Base-by-base conservation (phyloP, 345 rosid genomes). In the Ricinus communis region DNA sequence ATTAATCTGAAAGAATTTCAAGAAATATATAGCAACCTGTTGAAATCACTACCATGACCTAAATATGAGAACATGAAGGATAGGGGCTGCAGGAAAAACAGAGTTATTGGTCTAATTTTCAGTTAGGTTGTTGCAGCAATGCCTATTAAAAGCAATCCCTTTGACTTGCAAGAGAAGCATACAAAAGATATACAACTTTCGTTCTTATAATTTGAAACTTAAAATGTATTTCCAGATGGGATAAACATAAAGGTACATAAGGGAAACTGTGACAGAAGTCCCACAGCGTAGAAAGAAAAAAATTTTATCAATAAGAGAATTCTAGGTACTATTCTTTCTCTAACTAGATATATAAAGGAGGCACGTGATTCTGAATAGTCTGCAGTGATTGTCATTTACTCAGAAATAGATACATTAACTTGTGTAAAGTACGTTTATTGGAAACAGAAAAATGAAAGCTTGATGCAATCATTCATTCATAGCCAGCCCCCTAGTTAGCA, bases 1-100 rank as follows among this genome's bases (percentile, higher is more conserved):
- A n/a, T n/a, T n/a, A n/a, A n/a, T n/a, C n/a, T 33, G 28, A 66
- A 52, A 66, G 70, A 14, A 53, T 52, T 66, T 18, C 22, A 43
- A 40, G n/a, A n/a, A n/a, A n/a, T n/a, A n/a, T n/a, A n/a, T 19
- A 40, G 47, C 45, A 16, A 4, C 9, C 43, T 4, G 9, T 4
- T 38, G 9, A 38, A 38, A 38, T 38, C n/a, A 38, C 9, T 4
- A 38, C 43, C 43, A 38, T 0, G 16, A 21, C 50, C 45, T 7
- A 36, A 9, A 52, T 66, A 66, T 3, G 4, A 52, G 49, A 66
- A 36, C n/a, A 66, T 22, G 1, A 0, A 33, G 46, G 60, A 28
- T 21, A 27, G 22, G 68, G 55, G 68, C 41, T 27, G 14, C 21
- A 25, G 36, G 38, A 66, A 66, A 50, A 12, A 5, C n/a, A 22